Evolutionary conservation across 768 basidiomycete genomes (phyloP), one percentile per base, ranked within the genome.

Genomic region (Pleurotus citrinopileatus): DNA sequence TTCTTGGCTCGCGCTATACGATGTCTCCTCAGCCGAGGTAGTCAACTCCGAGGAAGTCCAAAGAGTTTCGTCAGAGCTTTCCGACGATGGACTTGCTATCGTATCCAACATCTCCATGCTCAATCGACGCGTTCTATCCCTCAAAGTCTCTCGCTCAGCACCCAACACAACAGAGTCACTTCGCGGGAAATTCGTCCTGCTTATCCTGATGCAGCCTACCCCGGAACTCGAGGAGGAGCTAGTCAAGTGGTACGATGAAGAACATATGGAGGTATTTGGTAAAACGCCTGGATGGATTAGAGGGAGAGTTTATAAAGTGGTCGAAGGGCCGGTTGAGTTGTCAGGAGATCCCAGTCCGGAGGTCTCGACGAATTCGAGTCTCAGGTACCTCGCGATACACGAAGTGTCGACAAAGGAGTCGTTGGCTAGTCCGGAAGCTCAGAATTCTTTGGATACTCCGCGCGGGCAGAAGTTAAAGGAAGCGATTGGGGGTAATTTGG

Each of bases 221-320:
- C 38, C 63, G 1, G 63, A 67, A 22, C 45, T 45, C 2, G 69
- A 66, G 10, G 64, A 61, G 0, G 71, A 69, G 20, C 62, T 71
- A 51, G 68, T 71, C 55, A 62, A 60, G 42, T 72, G 70, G 69
- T 73, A 73, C 54, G 60, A 70, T 15, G 68, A 67, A 34, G 70
- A 71, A 43, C 69, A 73, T 45, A 61, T 73, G 52, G 62, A 55
- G 4, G 47, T 65, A 42, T 48, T 71, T 5, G 37, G 63, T 29
- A 63, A 64, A 51, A 53, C 65, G 1, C 66, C 66, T 12, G 69
- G 72, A 10, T 74, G 67, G 62, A 53, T 60, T 20, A 59, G 68
- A 36, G 62, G 59, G 10, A 57, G 68, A 37, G 60, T 71, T 19
- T 74, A 58, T 60, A 63, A 34, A 34, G 2, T 73, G 9, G 44